Evolutionary conservation across 2,329 filamentous ascomycete genomes (phyloP).

Genomic region (Didymella segeticola): DNA sequence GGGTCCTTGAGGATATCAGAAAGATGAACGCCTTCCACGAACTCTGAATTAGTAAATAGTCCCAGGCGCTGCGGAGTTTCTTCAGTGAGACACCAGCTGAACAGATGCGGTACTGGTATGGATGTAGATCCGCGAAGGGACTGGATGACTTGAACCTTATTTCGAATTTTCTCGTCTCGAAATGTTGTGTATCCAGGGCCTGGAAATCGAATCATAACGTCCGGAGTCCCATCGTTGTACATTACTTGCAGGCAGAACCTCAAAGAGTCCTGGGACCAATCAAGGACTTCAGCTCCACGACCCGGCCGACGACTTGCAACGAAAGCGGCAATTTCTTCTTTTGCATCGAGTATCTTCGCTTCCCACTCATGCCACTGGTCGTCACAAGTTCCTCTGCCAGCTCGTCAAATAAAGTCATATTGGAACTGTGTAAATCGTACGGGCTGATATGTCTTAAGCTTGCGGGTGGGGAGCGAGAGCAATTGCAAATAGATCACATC

Average conservation of each 20-base stretch:
- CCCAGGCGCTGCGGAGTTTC: slow-evolving; percentile 31
- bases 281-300: slow-evolving; percentile 16
- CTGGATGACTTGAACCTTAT: slow-evolving; percentile 24
- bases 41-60: slow-evolving; percentile 37
- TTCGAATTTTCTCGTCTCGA: slow-evolving; percentile 24
- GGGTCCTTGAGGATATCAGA: slow-evolving; percentile 29
- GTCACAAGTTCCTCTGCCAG: slow-evolving; percentile 30
- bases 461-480: too few species aligned
- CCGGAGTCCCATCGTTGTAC: slow-evolving; percentile 18
- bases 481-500: too few species aligned
- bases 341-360: slow-evolving; percentile 28
- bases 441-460: neutral
- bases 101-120: slow-evolving; percentile 22
- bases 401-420: slow-evolving; percentile 25
- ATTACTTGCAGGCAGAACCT: slow-evolving; percentile 20
- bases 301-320: slow-evolving; percentile 18
- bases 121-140: slow-evolving; percentile 25
- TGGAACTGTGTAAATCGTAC: neutral
- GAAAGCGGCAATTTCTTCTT: slow-evolving; percentile 27
- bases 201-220: slow-evolving; percentile 25
- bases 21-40: slow-evolving; percentile 25
- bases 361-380: slow-evolving; percentile 27
- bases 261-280: slow-evolving; percentile 22
- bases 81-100: slow-evolving; percentile 25
- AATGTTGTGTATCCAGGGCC: too few species aligned